Conservation (phyloP, 805 yeast genomes). For the Candida nemodendra region DNA sequence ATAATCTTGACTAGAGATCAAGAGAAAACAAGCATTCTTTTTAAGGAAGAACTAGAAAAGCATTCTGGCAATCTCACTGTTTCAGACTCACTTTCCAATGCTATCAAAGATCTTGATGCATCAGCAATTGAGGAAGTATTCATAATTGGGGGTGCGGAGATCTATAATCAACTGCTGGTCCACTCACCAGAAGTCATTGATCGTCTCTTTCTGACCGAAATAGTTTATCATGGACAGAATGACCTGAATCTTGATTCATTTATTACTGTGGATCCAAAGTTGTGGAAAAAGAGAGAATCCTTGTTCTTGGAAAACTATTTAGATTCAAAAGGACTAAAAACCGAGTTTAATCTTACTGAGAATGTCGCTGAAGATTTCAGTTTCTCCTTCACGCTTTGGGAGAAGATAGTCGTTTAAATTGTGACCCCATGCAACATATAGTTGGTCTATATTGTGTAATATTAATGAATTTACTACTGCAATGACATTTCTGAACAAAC, state of each 20-base stretch:
- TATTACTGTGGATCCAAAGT: slow-evolving; percentile 39
- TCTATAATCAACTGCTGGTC: slow-evolving; percentile 54
- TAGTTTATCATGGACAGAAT: slow-evolving; percentile 35
- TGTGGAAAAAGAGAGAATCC: slow-evolving; percentile 39
- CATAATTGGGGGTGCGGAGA: slow-evolving; percentile 90
- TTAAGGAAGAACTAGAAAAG: slow-evolving; percentile 26
- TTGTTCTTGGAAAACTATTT: slow-evolving; percentile 37
- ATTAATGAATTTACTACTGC: no score
- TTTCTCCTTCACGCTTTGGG: slow-evolving; percentile 66
- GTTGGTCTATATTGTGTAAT: no score
- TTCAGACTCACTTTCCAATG: slow-evolving; percentile 44
- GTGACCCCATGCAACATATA: no score
- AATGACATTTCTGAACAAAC: no score
- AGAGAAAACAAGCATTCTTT: slow-evolving; percentile 21
- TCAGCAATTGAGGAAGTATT: slow-evolving; percentile 56
- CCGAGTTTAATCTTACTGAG: slow-evolving; percentile 30
- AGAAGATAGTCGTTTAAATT: no score
- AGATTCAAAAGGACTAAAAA: slow-evolving; percentile 36
- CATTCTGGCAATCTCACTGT: slow-evolving; percentile 20
- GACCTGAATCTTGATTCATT: slow-evolving; percentile 68
- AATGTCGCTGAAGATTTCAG: slow-evolving; percentile 40
- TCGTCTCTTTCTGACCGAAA: slow-evolving; percentile 68
- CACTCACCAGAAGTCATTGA: slow-evolving; percentile 38
- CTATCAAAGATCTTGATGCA: slow-evolving; percentile 35
- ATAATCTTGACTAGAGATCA: slow-evolving; percentile 63